These are phyloP conservation scores for Carex sylvatica DNA, from an alignment of 202 grass and related monocot genomes.

Conservation along the genomic window DNA sequence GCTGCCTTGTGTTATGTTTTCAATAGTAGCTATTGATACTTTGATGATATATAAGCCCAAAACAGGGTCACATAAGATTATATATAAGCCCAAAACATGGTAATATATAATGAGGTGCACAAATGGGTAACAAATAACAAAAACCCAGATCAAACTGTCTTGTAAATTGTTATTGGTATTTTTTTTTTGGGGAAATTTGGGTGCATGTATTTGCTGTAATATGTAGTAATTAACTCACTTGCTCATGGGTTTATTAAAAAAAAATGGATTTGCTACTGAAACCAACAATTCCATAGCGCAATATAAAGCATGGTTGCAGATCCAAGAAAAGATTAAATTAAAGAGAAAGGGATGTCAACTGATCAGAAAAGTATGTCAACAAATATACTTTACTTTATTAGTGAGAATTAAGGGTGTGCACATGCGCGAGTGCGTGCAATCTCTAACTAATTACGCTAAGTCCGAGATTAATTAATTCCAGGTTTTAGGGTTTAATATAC, in stretches of 20 bases:
- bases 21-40: too few species aligned
- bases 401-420: constrained; percentile 10
- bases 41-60: too few species aligned
- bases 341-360: constrained; percentile 5
- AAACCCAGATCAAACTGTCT: too few species aligned
- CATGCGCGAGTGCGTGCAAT: constrained; percentile 5
- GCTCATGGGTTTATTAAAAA: background rate
- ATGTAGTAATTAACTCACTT: background rate
- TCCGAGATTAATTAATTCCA: background rate
- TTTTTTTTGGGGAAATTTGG: background rate
- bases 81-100: background rate
- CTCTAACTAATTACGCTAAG: constrained; percentile 15
- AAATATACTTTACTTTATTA: constrained; percentile 15
- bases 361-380: constrained; percentile 19
- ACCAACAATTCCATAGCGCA: background rate
- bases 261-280: background rate
- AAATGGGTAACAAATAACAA: background rate
- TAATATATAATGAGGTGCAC: background rate
- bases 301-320: constrained; percentile 13
- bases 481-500: too few species aligned
- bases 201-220: background rate
- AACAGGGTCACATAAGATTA: too few species aligned
- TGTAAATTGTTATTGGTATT: background rate
- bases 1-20: too few species aligned
- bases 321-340: constrained; percentile 17